Percentiles rank a stretch among this genome's conserved stretches.
These are phyloP conservation scores for Tetraselmis chui DNA, from an alignment of 139 green algal genomes.

Conservation along the genomic window DNA sequence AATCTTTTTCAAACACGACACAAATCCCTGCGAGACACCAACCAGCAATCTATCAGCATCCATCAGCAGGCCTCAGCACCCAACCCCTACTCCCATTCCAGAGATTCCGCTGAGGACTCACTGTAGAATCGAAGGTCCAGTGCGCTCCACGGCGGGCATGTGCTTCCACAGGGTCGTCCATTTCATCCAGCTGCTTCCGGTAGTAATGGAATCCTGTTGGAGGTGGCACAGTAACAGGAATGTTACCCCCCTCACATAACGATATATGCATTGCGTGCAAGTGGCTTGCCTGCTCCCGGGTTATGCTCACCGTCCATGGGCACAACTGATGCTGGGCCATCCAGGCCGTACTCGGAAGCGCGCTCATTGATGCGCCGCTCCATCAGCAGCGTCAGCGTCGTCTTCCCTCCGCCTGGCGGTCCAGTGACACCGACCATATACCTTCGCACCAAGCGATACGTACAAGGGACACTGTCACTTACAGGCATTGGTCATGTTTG, in stretches of 20 bases:
- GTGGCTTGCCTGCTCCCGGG: no score
- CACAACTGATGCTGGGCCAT: conserved; percentile 24
- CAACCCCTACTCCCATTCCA: background rate
- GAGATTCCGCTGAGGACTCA: background rate
- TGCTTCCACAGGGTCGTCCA: conserved; percentile 58
- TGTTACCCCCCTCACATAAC: no score
- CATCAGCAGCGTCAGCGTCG: conserved; percentile 55
- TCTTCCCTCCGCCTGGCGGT: conserved; percentile 69
- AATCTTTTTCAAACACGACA: background rate
- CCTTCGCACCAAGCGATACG: conserved; percentile 3
- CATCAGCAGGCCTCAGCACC: background rate
- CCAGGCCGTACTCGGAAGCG: background rate
- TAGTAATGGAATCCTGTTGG: conserved; percentile 73
- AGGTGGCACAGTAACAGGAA: no score
- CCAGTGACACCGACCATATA: conserved; percentile 73
- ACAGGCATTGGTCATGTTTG: no score
- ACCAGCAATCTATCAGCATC: no score
- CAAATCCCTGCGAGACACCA: background rate
- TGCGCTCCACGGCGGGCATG: conserved; percentile 56
- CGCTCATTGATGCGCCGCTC: conserved; percentile 33
- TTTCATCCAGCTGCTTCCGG: conserved; percentile 62
- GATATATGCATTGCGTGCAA: no score
- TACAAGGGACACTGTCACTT: no score
- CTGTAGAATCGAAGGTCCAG: conserved; percentile 76
- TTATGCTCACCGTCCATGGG: conserved; percentile 67